Evolutionary conservation across 371 early-diverging fungal genomes (phyloP).

Genomic region (Actinomucor elegans): DNA sequence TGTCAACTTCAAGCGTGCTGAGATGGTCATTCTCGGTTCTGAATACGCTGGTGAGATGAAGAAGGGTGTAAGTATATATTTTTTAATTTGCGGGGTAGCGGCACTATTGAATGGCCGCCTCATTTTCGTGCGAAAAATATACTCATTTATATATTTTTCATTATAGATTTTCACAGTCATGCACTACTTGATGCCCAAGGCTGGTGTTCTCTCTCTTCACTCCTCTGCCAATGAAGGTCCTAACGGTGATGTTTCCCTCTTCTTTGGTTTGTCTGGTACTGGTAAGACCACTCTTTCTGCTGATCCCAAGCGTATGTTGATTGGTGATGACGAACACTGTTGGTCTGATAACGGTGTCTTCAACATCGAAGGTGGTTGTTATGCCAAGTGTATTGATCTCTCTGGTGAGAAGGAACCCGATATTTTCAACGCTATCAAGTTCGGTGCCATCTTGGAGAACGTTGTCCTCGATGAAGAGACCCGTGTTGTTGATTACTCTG

Average conservation of each 20-base stretch:
- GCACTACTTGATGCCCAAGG: constrained; percentile 98
- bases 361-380: constrained; percentile 99
- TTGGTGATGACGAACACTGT: constrained; percentile 99
- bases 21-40: constrained; percentile 93
- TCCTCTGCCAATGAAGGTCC: constrained; percentile 95
- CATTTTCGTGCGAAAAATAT: too few species aligned
- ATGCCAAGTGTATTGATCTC: constrained; percentile 95
- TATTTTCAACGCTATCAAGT: constrained; percentile 94
- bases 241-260: constrained; percentile 92
- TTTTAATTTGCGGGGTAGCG: background rate
- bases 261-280: constrained; percentile 98
- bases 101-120: too few species aligned
- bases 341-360: constrained; percentile 96
- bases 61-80: constrained; percentile 79
- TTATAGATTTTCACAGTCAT: constrained; percentile 91
- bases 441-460: constrained; percentile 95
- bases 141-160: too few species aligned
- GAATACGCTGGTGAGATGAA: constrained; percentile 99
- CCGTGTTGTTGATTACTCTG: constrained; percentile 86
- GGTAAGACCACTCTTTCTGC: constrained; percentile 98
- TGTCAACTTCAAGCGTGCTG: constrained; percentile 82
- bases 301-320: constrained; percentile 89
- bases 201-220: constrained; percentile 94
- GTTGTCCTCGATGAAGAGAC: constrained; percentile 84
- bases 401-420: constrained; percentile 97